Conservation (phyloP, 768 basidiomycete genomes). For the Imleria badia region DNA sequence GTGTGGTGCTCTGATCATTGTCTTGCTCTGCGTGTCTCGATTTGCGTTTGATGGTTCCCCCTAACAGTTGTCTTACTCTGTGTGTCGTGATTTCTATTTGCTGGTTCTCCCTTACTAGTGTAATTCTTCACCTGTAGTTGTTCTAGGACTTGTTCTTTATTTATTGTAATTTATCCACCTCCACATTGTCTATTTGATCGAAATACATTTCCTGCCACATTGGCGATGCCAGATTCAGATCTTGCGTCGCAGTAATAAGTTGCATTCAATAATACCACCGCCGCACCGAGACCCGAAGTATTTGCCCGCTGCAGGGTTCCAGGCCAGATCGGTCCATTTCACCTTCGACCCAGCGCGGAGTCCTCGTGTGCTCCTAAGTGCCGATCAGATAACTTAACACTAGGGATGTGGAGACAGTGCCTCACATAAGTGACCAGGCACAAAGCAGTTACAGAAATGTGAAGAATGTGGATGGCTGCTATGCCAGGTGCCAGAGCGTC, state of each 20-base stretch:
- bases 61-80: constrained; percentile 5
- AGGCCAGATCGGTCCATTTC: not conserved
- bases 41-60: constrained; percentile 5
- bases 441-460: not conserved
- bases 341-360: not conserved
- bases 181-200: not conserved
- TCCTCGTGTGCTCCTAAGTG: constrained; percentile 8
- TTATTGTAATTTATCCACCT: constrained; percentile 4
- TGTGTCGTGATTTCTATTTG: constrained; percentile 11
- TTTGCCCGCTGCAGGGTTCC: not conserved
- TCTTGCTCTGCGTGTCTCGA: constrained; percentile 14
- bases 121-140: not conserved
- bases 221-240: not conserved
- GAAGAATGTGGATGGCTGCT: not conserved
- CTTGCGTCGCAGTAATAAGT: no score
- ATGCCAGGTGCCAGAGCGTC: no score
- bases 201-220: not conserved
- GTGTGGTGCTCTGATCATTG: constrained; percentile 15
- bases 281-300: no score
- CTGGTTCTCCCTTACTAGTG: not conserved
- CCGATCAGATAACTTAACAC: not conserved
- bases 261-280: no score
- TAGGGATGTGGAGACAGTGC: not conserved
- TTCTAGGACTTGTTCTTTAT: not conserved
- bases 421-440: no score